A percentile compares a stretch with the other conserved stretches of the same genome.
Evolutionary conservation across 2,329 filamentous ascomycete genomes (phyloP).

Genomic region (Colletotrichum karsti): DNA sequence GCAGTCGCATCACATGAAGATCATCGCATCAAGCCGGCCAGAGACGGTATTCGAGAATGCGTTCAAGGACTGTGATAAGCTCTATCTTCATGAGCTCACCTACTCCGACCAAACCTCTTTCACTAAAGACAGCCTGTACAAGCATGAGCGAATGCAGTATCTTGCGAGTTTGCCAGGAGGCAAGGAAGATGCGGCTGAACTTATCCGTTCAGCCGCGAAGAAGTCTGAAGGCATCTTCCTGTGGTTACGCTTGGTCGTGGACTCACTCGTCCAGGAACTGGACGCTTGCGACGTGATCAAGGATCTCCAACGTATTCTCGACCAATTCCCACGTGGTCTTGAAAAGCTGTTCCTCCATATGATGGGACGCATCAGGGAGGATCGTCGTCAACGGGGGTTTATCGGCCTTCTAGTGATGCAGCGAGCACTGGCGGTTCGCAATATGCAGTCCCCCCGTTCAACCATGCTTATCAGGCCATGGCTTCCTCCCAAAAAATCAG

Average conservation of each 20-base stretch:
- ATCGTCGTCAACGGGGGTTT: background rate
- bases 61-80: background rate
- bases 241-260: background rate
- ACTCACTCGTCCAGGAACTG: background rate
- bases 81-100: background rate
- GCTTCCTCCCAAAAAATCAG: no score
- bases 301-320: background rate
- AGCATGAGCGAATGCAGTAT: background rate
- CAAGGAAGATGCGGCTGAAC: accelerated
- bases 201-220: background rate
- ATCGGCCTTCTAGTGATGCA: background rate
- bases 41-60: background rate
- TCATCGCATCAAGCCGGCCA: background rate
- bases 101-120: background rate
- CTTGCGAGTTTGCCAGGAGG: accelerated
- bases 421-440: accelerated
- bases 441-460: background rate
- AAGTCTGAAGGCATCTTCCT: background rate
- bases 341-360: background rate
- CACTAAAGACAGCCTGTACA: background rate
- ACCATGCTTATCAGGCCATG: no score
- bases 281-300: background rate
- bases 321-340: background rate
- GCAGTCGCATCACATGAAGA: background rate
- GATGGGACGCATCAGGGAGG: background rate